A percentile compares a stretch with the other conserved stretches of the same genome.
phyloP scores from a whole-genome alignment of 148 eudicot species.

The Fagopyrum homotropicum region DNA sequence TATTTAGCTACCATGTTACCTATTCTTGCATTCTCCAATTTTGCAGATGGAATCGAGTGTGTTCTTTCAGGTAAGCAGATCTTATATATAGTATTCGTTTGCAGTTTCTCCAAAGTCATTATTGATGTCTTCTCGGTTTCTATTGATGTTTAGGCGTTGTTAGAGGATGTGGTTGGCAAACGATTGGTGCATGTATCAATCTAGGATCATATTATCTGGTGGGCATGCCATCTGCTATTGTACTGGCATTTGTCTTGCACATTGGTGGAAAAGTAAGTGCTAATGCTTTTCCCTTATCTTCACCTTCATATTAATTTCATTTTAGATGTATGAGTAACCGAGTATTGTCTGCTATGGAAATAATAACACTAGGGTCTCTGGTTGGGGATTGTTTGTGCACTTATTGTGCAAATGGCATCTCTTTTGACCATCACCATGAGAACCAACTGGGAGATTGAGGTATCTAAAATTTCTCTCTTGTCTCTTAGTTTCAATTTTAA shows the following conservation, averaged over 20 bases:
- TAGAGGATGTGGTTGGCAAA: slow-evolving; percentile 82
- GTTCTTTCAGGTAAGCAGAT: slow-evolving; percentile 28
- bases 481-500: neutral
- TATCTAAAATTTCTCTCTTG: slow-evolving; percentile 16
- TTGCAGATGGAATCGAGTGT: slow-evolving; percentile 28
- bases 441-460: slow-evolving; percentile 64
- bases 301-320: neutral
- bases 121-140: neutral
- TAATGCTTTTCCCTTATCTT: neutral
- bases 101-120: neutral
- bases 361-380: slow-evolving; percentile 50
- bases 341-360: neutral
- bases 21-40: slow-evolving; percentile 25
- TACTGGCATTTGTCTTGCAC: slow-evolving; percentile 63
- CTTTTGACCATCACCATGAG: slow-evolving; percentile 41
- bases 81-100: neutral
- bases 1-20: slow-evolving; percentile 33
- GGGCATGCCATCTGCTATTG: slow-evolving; percentile 65
- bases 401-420: slow-evolving; percentile 51
- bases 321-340: neutral
- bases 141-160: slow-evolving; percentile 40
- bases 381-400: slow-evolving; percentile 70
- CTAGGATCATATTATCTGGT: slow-evolving; percentile 82
- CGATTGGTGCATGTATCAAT: slow-evolving; percentile 69
- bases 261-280: slow-evolving; percentile 57